Conservation (phyloP, 176 grass and related monocot species). For the Hordeum vulgare region MorexV3_pseudomolecules_assembly NC_058524.1:43507588-43508087, state of each 20-base stretch:
- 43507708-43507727: constrained; percentile 57
- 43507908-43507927: constrained; percentile 93
- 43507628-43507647: constrained; percentile 24
- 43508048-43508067: constrained; percentile 84
- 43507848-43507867: not conserved
- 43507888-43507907: constrained; percentile 82
- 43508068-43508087: constrained; percentile 93
- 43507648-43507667: constrained; percentile 46
- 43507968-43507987: constrained; percentile 64
- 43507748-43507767: constrained; percentile 81
- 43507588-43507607: constrained; percentile 37
- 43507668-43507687: constrained; percentile 76
- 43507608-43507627: constrained; percentile 20
- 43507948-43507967: constrained; percentile 78
- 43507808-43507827: not conserved
- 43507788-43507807: not conserved
- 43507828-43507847: not conserved
- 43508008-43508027: not conserved
- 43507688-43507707: constrained; percentile 66
- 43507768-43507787: constrained; percentile 4
- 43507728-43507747: constrained; percentile 57
- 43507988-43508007: not conserved
- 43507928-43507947: constrained; percentile 77
- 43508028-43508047: constrained; percentile 28
- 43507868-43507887: not conserved